Evolutionary conservation across 2,329 filamentous ascomycete species (phyloP).

Genomic region (Grosmannia serpens): DNA sequence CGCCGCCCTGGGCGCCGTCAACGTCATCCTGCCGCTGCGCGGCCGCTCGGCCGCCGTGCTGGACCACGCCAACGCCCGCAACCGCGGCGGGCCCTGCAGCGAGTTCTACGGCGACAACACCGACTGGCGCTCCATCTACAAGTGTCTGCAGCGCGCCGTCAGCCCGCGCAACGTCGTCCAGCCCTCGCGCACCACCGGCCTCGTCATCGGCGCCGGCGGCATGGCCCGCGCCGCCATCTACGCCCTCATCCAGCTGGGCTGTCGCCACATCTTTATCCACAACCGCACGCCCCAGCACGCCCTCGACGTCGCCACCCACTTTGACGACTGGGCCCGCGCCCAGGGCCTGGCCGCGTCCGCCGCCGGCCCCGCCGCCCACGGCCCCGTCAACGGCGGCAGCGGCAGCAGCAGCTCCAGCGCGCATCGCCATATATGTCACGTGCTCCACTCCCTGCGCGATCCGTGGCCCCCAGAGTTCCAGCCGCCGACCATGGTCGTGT

Average conservation of each 20-base stretch:
- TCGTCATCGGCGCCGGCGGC: slow-evolving; percentile 53
- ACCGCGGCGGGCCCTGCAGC: slow-evolving; percentile 47
- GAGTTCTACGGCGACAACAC: slow-evolving; percentile 50
- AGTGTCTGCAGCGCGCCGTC: slow-evolving; percentile 55
- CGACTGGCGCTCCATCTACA: slow-evolving; percentile 27
- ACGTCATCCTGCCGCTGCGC: slow-evolving; percentile 57
- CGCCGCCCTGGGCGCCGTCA: slow-evolving; percentile 59
- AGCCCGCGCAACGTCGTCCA: slow-evolving; percentile 54
- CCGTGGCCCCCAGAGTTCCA: slow-evolving; percentile 51
- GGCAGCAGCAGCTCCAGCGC: neutral
- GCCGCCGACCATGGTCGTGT: slow-evolving; percentile 59
- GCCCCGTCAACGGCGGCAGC: neutral
- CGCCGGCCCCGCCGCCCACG: neutral
- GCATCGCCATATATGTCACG: slow-evolving; percentile 30
- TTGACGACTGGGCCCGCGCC: slow-evolving; percentile 39
- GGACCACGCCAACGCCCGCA: slow-evolving; percentile 45
- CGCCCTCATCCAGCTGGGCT: slow-evolving; percentile 60
- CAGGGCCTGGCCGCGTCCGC: slow-evolving; percentile 17
- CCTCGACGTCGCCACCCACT: slow-evolving; percentile 52
- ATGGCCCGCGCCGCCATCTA: slow-evolving; percentile 68
- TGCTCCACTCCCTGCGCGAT: slow-evolving; percentile 45
- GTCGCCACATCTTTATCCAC: slow-evolving; percentile 59
- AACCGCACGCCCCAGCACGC: slow-evolving; percentile 55
- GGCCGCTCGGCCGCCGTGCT: slow-evolving; percentile 33
- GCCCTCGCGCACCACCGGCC: slow-evolving; percentile 36